These are phyloP conservation scores for Yamadazyma pseudoaaseri DNA, from an alignment of 1,139 yeast species.

Conservation along the genomic window DNA sequence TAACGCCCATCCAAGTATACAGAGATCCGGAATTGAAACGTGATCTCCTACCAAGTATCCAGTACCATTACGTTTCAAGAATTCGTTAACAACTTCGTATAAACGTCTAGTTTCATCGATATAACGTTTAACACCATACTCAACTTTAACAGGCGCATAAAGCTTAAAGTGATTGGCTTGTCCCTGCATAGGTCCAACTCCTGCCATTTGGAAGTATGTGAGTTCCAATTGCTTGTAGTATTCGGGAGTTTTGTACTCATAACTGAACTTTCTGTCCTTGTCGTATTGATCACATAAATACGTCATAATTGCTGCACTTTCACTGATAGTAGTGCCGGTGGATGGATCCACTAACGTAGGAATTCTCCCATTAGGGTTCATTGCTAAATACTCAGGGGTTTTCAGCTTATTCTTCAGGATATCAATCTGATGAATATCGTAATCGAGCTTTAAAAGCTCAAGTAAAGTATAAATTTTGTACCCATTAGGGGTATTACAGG, in stretches of 20 bases:
- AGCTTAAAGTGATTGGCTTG: constrained; percentile 53
- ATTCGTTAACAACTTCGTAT: constrained; percentile 51
- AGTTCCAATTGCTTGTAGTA: constrained; percentile 54
- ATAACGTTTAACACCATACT: constrained; percentile 52
- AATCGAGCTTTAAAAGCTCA: constrained; percentile 47
- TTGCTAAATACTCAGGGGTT: constrained; percentile 49
- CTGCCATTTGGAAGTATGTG: constrained; percentile 56
- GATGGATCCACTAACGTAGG: constrained; percentile 54
- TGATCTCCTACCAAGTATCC: constrained; percentile 59
- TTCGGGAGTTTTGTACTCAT: constrained; percentile 38
- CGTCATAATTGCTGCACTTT: constrained; percentile 58
- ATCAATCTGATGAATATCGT: constrained; percentile 44
- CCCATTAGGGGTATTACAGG: constrained; percentile 57
- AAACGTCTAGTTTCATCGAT: constrained; percentile 52
- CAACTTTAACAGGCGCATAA: constrained; percentile 47
- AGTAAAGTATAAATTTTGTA: constrained; percentile 48
- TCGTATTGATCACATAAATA: constrained; percentile 60
- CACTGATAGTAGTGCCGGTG: constrained; percentile 47
- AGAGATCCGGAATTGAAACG: constrained; percentile 52
- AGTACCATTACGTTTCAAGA: constrained; percentile 37
- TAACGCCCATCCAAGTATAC: constrained; percentile 39
- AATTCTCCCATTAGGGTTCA: constrained; percentile 63
- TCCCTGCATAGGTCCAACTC: constrained; percentile 62
- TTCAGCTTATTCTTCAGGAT: constrained; percentile 40
- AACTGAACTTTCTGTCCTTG: constrained; percentile 48